phyloP scores from a whole-genome alignment of 768 basidiomycete genomes.

The Podaxis sp. region DNA sequence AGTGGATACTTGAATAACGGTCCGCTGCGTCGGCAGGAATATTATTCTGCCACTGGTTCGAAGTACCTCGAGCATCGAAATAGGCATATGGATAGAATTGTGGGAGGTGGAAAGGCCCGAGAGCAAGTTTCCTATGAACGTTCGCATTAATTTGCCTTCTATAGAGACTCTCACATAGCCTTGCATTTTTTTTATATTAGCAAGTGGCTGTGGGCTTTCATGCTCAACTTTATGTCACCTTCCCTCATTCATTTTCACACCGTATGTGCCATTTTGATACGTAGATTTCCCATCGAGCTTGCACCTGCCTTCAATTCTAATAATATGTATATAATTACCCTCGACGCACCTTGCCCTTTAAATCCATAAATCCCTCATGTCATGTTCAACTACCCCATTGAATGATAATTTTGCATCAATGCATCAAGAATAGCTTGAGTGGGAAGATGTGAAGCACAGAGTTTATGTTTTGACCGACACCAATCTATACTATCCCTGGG shows the following conservation, averaged over 20 bases:
- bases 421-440: background rate
- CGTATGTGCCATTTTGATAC: too few species aligned
- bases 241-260: background rate
- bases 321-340: background rate
- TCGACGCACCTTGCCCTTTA: background rate
- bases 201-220: background rate
- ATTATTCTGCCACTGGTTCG: constrained; percentile 1
- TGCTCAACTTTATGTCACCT: background rate
- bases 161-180: background rate
- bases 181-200: background rate
- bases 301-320: background rate
- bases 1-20: constrained; percentile 13
- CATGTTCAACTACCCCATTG: background rate
- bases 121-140: background rate
- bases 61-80: constrained; percentile 14
- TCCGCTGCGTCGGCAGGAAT: constrained; percentile 20
- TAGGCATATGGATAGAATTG: constrained; percentile 4
- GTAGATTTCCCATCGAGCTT: background rate
- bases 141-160: background rate
- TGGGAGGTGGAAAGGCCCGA: background rate
- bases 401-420: background rate
- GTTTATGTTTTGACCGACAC: background rate
- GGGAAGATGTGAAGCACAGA: background rate
- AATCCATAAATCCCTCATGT: background rate
- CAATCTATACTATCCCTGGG: too few species aligned